A percentile compares a stretch with the other conserved stretches of the same genome.
Conservation (phyloP, 1,284 basidiomycete genomes). For the Irpex sp. region DNA sequence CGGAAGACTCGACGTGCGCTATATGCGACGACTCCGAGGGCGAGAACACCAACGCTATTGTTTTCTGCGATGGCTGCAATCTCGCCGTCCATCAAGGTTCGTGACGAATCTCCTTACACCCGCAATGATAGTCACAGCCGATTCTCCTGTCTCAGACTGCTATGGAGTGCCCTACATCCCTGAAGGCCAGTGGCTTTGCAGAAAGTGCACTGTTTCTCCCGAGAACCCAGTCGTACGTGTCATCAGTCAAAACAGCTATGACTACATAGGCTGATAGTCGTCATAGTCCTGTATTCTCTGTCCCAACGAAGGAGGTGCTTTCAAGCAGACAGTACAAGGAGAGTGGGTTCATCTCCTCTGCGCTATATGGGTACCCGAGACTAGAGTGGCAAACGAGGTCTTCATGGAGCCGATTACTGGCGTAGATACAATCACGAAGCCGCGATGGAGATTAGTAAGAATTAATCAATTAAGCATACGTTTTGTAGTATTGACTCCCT, state of each 20-base stretch:
- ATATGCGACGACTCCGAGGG: constrained; percentile 98
- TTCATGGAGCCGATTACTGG: constrained; percentile 99
- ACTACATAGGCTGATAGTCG: background rate
- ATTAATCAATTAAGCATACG: background rate
- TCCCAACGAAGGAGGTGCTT: constrained; percentile 95
- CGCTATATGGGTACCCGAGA: constrained; percentile 98
- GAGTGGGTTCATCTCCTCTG: constrained; percentile 98
- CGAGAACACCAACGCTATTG: constrained; percentile 98
- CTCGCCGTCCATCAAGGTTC: constrained; percentile 96
- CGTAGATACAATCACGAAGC: constrained; percentile 85
- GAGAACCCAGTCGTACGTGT: constrained; percentile 87
- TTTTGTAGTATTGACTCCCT: constrained; percentile 3
- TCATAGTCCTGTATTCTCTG: constrained; percentile 89
- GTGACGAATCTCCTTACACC: constrained; percentile 14
- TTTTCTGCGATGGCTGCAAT: constrained; percentile 99
- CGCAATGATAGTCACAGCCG: background rate
- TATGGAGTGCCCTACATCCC: constrained; percentile 99
- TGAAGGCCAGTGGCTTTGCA: constrained; percentile 98
- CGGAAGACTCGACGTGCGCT: constrained; percentile 93
- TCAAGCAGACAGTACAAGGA: constrained; percentile 93
- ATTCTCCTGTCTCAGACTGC: constrained; percentile 62
- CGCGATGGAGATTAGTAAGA: constrained; percentile 90
- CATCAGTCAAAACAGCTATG: background rate
- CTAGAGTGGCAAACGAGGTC: constrained; percentile 89
- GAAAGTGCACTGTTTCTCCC: constrained; percentile 97